These are phyloP conservation scores for Sutorius australiensis DNA, from an alignment of 768 basidiomycete genomes.

Conservation along the genomic window DNA sequence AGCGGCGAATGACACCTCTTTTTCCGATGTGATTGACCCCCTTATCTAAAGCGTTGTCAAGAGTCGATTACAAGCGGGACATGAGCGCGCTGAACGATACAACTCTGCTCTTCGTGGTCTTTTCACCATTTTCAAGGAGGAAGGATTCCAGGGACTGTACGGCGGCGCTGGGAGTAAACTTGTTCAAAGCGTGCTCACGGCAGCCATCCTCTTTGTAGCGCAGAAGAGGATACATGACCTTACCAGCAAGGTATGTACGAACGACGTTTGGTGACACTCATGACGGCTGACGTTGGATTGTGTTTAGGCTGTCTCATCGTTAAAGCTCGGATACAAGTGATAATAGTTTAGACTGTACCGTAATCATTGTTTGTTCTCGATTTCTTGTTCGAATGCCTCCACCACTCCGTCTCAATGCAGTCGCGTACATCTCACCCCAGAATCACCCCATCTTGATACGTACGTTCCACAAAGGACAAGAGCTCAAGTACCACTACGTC, in stretches of 20 bases:
- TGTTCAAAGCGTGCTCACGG: slow-evolving; percentile 86
- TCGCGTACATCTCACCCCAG: slow-evolving; percentile 81
- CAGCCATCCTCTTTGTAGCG: slow-evolving; percentile 88
- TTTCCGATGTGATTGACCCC: not conserved
- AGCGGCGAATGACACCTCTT: slow-evolving; percentile 13
- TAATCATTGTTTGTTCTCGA: not conserved
- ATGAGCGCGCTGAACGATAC: slow-evolving; percentile 64
- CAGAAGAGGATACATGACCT: slow-evolving; percentile 79
- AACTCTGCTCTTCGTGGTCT: slow-evolving; percentile 74
- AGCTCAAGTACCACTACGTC: slow-evolving; percentile 85
- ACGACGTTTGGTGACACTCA: not conserved
- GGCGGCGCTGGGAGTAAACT: slow-evolving; percentile 87
- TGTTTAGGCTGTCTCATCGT: slow-evolving; percentile 12
- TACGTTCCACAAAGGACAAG: slow-evolving; percentile 57
- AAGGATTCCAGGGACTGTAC: slow-evolving; percentile 82
- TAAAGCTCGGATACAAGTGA: slow-evolving; percentile 2
- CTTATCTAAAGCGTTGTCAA: slow-evolving; percentile 56
- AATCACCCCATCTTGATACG: slow-evolving; percentile 77
- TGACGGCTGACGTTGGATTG: slow-evolving; percentile 1
- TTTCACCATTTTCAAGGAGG: slow-evolving; percentile 70
- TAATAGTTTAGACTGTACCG: not conserved
- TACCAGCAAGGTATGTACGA: slow-evolving; percentile 45
- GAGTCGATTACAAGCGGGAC: slow-evolving; percentile 74
- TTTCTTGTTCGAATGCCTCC: slow-evolving; percentile 47
- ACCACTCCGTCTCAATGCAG: slow-evolving; percentile 70